A percentile compares a stretch with the other conserved stretches of the same genome.
Conservation (phyloP, 768 basidiomycete genomes). For the Lyophyllum decastes region DNA sequence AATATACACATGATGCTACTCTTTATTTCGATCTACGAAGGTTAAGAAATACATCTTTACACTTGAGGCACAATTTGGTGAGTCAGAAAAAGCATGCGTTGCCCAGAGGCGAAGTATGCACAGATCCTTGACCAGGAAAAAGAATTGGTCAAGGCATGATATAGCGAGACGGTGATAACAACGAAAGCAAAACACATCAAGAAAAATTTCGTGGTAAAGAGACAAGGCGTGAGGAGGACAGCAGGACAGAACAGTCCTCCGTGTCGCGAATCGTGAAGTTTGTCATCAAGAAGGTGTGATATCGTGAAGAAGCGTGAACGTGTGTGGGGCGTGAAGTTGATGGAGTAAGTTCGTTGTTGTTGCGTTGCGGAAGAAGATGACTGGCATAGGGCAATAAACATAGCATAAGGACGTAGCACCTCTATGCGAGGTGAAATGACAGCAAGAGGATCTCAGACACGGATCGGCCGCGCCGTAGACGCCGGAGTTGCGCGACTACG, state of each 20-base stretch:
- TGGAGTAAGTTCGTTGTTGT: neutral
- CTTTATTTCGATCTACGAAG: constrained; percentile 14
- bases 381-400: constrained; percentile 11
- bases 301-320: constrained; percentile 15
- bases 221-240: neutral
- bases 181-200: constrained; percentile 9
- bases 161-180: constrained; percentile 12
- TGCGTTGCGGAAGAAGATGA: neutral
- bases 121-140: constrained; percentile 10
- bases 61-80: constrained; percentile 1
- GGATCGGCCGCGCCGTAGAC: constrained; percentile 36
- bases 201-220: neutral
- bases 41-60: constrained; percentile 14
- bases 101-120: constrained; percentile 9
- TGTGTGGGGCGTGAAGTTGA: constrained; percentile 1
- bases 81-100: constrained; percentile 1
- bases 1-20: constrained; percentile 4
- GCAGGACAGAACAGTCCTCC: neutral
- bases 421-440: neutral
- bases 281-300: constrained; percentile 11
- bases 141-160: constrained; percentile 4
- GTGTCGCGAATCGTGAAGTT: constrained; percentile 10
- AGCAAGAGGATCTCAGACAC: constrained; percentile 24
- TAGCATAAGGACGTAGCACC: constrained; percentile 12
- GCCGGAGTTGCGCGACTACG: constrained; percentile 49